A percentile compares a stretch with the other conserved stretches of the same genome.
These are phyloP conservation scores for Diaporthe capsici DNA, from an alignment of 2,329 filamentous ascomycete species.

Conservation along the genomic window DNA sequence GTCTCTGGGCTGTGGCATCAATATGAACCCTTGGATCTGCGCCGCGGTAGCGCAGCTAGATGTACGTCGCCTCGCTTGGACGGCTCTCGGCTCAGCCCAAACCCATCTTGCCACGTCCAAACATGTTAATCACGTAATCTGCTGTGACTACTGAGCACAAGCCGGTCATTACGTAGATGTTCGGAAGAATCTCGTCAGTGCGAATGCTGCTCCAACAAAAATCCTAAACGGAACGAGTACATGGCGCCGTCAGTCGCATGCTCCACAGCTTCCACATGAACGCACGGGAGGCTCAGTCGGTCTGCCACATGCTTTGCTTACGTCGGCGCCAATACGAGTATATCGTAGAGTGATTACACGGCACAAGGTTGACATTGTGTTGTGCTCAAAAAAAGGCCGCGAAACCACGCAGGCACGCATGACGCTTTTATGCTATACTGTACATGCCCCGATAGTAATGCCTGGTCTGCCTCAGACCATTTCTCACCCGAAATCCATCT, in stretches of 20 bases:
- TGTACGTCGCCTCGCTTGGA: not conserved
- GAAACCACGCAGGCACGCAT: slow-evolving; percentile 2
- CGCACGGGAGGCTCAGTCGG: too few relatives aligned
- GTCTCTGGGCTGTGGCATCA: not conserved
- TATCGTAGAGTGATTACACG: not conserved
- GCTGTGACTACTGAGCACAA: not conserved
- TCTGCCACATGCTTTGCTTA: not conserved
- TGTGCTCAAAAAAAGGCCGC: slow-evolving; percentile 13
- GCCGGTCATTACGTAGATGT: not conserved
- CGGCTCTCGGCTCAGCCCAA: not conserved
- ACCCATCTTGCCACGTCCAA: not conserved
- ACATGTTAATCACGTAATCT: not conserved
- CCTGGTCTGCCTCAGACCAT: slow-evolving; percentile 16
- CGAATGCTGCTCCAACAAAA: not conserved
- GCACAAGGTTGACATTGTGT: slow-evolving; percentile 20
- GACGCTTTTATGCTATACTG: slow-evolving; percentile 25
- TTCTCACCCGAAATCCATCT: not conserved
- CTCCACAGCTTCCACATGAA: not conserved
- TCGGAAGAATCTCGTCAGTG: too few relatives aligned
- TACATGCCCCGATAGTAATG: slow-evolving; percentile 31
- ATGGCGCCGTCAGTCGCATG: not conserved
- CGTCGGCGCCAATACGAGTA: not conserved
- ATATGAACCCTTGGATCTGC: not conserved
- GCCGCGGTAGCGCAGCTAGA: not conserved
- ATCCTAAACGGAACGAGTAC: too few relatives aligned